A percentile compares a stretch with the other conserved stretches of the same genome.
Evolutionary conservation across 257 asterid genomes (phyloP).

Genomic region (Solanum rostratum): DNA sequence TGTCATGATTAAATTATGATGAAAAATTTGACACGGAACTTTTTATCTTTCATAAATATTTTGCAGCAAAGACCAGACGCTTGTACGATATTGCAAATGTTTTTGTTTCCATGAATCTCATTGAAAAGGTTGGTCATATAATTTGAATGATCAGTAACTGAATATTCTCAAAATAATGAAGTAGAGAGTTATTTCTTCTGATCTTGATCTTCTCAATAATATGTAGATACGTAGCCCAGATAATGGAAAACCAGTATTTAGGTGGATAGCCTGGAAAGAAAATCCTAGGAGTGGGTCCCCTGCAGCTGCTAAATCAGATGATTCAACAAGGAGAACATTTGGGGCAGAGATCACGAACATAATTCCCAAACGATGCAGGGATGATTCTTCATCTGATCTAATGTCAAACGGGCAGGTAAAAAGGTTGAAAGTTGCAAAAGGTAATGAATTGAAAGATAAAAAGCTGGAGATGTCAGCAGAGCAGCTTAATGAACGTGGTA

Average conservation of each 20-base stretch:
- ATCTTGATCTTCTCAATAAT: neutral
- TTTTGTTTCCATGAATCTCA: conserved; percentile 44
- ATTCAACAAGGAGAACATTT: conserved; percentile 37
- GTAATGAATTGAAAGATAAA: neutral
- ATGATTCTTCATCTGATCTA: conserved; percentile 15
- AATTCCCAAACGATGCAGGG: conserved; percentile 25
- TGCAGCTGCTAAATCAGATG: conserved; percentile 15
- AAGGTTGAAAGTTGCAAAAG: conserved; percentile 7
- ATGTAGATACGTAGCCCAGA: conserved; percentile 40
- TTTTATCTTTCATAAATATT: neutral
- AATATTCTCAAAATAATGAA: neutral
- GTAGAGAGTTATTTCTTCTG: neutral
- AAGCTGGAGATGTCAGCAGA: conserved; percentile 2
- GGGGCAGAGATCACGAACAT: conserved; percentile 52
- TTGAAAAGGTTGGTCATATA: conserved; percentile 49
- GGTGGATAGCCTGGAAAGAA: conserved; percentile 41
- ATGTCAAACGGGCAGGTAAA: conserved; percentile 9
- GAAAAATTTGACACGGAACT: neutral
- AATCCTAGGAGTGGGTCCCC: conserved; percentile 11
- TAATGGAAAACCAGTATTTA: conserved; percentile 56
- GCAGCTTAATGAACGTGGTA: conserved; percentile 19
- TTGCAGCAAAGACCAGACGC: conserved; percentile 61
- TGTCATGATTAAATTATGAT: neutral
- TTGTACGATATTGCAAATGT: conserved; percentile 66
- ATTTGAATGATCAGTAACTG: neutral